Evolutionary conservation across 495 filamentous ascomycete species (phyloP), one percentile per base, ranked within the genome.

Genomic region (Astrothelium subdiscretum): DNA sequence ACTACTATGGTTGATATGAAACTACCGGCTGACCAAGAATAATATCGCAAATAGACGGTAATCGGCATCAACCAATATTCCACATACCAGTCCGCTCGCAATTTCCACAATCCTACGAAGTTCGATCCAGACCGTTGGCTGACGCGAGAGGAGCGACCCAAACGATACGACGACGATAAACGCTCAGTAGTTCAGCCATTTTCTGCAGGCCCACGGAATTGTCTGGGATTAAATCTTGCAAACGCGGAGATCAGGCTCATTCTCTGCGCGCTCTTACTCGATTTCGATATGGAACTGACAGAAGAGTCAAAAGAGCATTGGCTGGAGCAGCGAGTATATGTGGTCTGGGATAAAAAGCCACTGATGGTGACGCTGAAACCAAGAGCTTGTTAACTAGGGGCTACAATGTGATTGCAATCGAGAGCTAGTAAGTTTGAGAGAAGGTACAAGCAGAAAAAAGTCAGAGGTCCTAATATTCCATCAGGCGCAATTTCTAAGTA

Each of bases 21-120:
- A 15, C 74, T 76, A 65, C 11, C n/a, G 20, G n/a, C 43, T 48
- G 67, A 72, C 29, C 58, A 68, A 10, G 57, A 69, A 1, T 78
- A 81, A 63, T 86, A 82, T 66, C 69, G 65, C 0, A 63, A n/a
- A 22, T 43, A 44, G 60, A 57, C 48, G 15, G 24, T 29, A 26
- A 35, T 64, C 54, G 59, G 15, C 24, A 32, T 84, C 43, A 73
- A 78, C 59, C 77, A 81, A 48, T 82, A 74, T 74, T 77, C 79
- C 13, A 67, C 78, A 1, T 76, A 77, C 65, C 75, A 77, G 64
- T 68, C 73, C 29, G 58, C 70, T 6, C 57, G 69, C 0, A 78
- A 81, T 64, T 86, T 83, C 66, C 69, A 67, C 0, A 64, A 31
- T 29, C 60, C 60, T 15, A 57, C 31, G n/a, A 32, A 38, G 15